These are phyloP conservation scores for Colletotrichum falcatum DNA, from an alignment of 2,329 filamentous ascomycete genomes.

Conservation along the genomic window DNA sequence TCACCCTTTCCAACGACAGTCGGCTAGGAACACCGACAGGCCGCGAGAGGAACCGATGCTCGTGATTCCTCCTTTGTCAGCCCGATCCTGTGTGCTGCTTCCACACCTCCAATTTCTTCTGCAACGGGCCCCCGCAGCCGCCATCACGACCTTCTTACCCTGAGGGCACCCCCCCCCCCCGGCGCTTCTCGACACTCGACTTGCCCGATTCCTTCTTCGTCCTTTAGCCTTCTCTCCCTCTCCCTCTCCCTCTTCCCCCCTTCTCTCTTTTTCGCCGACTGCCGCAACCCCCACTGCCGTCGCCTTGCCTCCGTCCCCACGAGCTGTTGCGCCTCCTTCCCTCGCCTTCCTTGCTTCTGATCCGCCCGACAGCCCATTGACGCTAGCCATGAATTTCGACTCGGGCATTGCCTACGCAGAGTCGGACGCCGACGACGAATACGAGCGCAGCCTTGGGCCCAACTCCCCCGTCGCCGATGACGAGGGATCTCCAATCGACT, in stretches of 20 bases:
- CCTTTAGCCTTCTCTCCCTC: slow-evolving; percentile 16
- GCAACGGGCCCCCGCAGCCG: slow-evolving; percentile 40
- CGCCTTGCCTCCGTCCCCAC: slow-evolving; percentile 10
- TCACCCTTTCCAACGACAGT: not conserved
- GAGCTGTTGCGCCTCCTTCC: slow-evolving; percentile 6
- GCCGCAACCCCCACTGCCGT: slow-evolving; percentile 5
- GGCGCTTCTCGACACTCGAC: slow-evolving; percentile 34
- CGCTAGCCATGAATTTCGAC: slow-evolving; percentile 67
- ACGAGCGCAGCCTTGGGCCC: slow-evolving; percentile 78
- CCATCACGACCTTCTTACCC: slow-evolving; percentile 34
- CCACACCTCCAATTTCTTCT: slow-evolving; percentile 36
- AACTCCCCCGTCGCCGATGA: slow-evolving; percentile 77
- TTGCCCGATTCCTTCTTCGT: slow-evolving; percentile 31
- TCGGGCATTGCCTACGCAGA: slow-evolving; percentile 79
- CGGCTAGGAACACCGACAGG: slow-evolving; percentile 12
- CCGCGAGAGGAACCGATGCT: slow-evolving; percentile 19
- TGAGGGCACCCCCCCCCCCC: slow-evolving; percentile 26
- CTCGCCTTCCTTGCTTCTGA: slow-evolving; percentile 2
- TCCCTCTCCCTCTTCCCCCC: slow-evolving; percentile 3
- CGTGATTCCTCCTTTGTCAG: slow-evolving; percentile 26
- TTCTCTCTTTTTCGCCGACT: slow-evolving; percentile 12
- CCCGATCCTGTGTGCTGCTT: slow-evolving; percentile 18
- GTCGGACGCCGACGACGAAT: slow-evolving; percentile 86
- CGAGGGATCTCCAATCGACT: slow-evolving; percentile 77
- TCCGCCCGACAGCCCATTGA: slow-evolving; percentile 15